Percentiles rank a stretch among this genome's conserved stretches.
phyloP scores from a whole-genome alignment of 1,284 basidiomycete genomes.

The Malassezia sp. region DNA sequence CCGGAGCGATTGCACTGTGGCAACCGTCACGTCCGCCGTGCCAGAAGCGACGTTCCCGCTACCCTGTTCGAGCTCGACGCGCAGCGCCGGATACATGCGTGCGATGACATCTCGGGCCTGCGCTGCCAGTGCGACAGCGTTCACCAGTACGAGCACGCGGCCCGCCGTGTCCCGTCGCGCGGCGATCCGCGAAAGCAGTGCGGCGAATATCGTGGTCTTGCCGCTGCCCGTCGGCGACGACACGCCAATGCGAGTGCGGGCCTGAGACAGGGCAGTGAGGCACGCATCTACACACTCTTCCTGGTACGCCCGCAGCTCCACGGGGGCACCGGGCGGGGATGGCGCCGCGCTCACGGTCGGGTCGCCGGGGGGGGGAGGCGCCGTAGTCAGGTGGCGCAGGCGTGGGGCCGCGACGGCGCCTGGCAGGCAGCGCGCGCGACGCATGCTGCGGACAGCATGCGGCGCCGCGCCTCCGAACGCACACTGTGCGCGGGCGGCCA shows the following conservation, averaged over 20 bases:
- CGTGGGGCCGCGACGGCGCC: background rate
- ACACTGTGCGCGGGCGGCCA: background rate
- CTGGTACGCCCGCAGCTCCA: conserved; percentile 63
- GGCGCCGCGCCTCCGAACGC: background rate
- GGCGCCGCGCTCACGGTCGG: too few relatives aligned
- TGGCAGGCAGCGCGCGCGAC: background rate
- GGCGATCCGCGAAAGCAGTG: conserved; percentile 29
- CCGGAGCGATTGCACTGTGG: conserved; percentile 79
- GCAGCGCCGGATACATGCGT: conserved; percentile 60
- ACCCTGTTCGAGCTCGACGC: conserved; percentile 86
- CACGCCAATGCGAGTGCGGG: conserved; percentile 68
- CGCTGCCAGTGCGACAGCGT: conserved; percentile 71
- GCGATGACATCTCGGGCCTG: conserved; percentile 70
- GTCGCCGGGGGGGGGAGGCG: too few relatives aligned
- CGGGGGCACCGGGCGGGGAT: background rate
- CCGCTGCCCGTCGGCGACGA: conserved; percentile 73
- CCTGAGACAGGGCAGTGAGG: conserved; percentile 58
- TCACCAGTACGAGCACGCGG: conserved; percentile 69
- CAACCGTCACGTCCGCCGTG: conserved; percentile 72
- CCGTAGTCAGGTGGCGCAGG: background rate
- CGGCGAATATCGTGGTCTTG: conserved; percentile 73
- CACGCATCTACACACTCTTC: conserved; percentile 72
- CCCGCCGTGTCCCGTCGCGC: conserved; percentile 20
- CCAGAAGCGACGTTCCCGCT: conserved; percentile 64
- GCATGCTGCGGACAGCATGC: background rate